These are phyloP conservation scores for Tetracladium setigerum DNA, from an alignment of 495 filamentous ascomycete genomes.

Conservation along the genomic window DNA sequence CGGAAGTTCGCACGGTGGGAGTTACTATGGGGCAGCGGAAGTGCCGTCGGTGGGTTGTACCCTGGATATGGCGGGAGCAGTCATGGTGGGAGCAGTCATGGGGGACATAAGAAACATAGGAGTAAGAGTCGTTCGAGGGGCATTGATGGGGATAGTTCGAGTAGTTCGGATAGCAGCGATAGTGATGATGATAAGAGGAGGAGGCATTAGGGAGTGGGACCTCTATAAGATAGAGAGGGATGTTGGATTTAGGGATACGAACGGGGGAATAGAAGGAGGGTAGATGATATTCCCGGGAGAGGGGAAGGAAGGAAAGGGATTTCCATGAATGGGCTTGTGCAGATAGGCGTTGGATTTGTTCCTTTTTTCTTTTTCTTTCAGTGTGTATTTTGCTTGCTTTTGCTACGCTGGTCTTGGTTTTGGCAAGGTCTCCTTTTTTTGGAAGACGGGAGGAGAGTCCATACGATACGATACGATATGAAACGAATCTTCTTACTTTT, in stretches of 20 bases:
- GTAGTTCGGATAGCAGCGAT: constrained; percentile 3
- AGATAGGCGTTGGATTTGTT: too few relatives aligned
- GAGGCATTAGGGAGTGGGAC: background rate
- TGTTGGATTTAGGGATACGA: background rate
- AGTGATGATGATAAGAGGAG: background rate
- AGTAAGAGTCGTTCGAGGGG: constrained; percentile 8
- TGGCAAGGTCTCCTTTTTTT: too few relatives aligned
- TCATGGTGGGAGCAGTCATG: constrained; percentile 1
- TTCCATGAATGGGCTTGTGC: background rate
- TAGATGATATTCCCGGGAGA: background rate
- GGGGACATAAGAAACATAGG: constrained; percentile 13
- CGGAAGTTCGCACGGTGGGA: background rate
- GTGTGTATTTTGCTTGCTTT: too few relatives aligned
- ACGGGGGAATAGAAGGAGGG: background rate
- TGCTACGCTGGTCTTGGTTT: too few relatives aligned
- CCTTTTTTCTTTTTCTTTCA: too few relatives aligned
- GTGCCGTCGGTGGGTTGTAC: constrained; percentile 5
- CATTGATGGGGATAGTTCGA: constrained; percentile 4
- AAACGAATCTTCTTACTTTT: too few relatives aligned
- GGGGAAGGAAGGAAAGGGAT: background rate
- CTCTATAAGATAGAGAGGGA: background rate
- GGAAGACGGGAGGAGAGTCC: too few relatives aligned
- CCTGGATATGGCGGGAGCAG: constrained; percentile 13
- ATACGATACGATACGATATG: too few relatives aligned
- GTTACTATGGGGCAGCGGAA: constrained; percentile 3